Evolutionary conservation across 2,329 filamentous ascomycete species (phyloP).

Genomic region (Epichloe coenophiala): DNA sequence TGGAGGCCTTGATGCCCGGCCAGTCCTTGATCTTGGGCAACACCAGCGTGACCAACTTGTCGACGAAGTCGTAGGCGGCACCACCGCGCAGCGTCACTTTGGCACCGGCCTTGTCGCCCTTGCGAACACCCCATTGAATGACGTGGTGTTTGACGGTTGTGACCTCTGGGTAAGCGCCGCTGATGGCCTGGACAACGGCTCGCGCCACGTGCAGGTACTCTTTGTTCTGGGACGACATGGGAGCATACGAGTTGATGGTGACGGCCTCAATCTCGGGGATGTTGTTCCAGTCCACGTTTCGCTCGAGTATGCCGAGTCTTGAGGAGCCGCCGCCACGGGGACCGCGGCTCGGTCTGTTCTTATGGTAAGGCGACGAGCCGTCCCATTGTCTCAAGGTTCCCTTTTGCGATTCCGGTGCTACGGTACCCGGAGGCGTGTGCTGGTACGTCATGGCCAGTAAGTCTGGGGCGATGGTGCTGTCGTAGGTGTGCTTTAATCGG

Average conservation of each 20-base stretch:
- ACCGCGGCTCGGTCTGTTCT: conserved; percentile 73
- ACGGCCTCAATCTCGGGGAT: conserved; percentile 71
- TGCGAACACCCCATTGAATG: conserved; percentile 58
- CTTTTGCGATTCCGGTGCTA: conserved; percentile 28
- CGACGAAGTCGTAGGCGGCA: conserved; percentile 77
- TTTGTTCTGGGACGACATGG: conserved; percentile 55
- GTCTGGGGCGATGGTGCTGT: conserved; percentile 74
- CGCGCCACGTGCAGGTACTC: conserved; percentile 70
- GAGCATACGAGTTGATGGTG: conserved; percentile 64
- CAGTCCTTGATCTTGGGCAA: conserved; percentile 95
- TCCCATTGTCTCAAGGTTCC: conserved; percentile 76
- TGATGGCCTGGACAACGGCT: conserved; percentile 75
- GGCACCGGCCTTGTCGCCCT: conserved; percentile 58
- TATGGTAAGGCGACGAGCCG: conserved; percentile 84
- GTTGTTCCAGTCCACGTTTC: conserved; percentile 66
- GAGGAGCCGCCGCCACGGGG: conserved; percentile 60
- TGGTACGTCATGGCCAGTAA: conserved; percentile 80
- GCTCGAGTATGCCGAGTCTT: conserved; percentile 56
- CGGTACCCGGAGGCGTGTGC: conserved; percentile 69
- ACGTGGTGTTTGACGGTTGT: conserved; percentile 60
- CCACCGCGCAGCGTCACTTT: conserved; percentile 69
- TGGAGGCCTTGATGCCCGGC: conserved; percentile 50
- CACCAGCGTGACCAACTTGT: conserved; percentile 81
- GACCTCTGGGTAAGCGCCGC: conserved; percentile 57
- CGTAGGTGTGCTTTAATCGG: conserved; percentile 79